phyloP scores from a whole-genome alignment of 306 rosid species.

The cucumber (Cucumis sativus) region DNA sequence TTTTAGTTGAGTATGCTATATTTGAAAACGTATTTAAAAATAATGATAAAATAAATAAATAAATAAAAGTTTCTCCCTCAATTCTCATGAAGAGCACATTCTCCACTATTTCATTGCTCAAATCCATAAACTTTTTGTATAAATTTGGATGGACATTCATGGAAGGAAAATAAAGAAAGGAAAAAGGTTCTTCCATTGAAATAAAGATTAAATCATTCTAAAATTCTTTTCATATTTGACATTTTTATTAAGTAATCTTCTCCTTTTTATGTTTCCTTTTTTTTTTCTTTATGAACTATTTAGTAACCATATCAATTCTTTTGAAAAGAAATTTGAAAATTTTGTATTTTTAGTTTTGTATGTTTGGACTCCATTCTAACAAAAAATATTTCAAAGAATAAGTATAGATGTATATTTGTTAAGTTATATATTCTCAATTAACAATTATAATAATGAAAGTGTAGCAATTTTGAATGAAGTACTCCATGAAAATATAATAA shows the following conservation, averaged over 20 bases:
- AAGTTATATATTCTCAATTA: too few relatives aligned
- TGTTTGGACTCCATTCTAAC: too few relatives aligned
- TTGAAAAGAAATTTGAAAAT: too few relatives aligned
- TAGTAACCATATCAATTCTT: too few relatives aligned
- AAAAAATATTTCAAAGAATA: too few relatives aligned
- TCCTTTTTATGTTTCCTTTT: background rate
- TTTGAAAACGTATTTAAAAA: too few relatives aligned
- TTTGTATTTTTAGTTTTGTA: too few relatives aligned
- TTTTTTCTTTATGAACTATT: too few relatives aligned
- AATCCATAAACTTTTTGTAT: background rate
- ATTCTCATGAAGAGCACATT: background rate
- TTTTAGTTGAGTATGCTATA: too few relatives aligned
- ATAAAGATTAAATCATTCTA: background rate
- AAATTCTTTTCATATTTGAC: background rate
- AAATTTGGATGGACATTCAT: background rate
- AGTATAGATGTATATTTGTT: too few relatives aligned
- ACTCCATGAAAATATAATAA: background rate
- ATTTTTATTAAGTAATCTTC: background rate
- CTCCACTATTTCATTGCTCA: background rate
- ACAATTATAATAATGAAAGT: background rate
- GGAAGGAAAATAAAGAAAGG: background rate
- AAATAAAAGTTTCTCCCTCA: background rate
- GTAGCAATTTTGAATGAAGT: background rate
- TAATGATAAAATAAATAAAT: too few relatives aligned
- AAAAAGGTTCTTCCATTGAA: background rate